A percentile compares a stretch with the other conserved stretches of the same genome.
phyloP scores from a whole-genome alignment of 371 early-diverging fungal genomes.

The Catenaria anguillulae region DNA sequence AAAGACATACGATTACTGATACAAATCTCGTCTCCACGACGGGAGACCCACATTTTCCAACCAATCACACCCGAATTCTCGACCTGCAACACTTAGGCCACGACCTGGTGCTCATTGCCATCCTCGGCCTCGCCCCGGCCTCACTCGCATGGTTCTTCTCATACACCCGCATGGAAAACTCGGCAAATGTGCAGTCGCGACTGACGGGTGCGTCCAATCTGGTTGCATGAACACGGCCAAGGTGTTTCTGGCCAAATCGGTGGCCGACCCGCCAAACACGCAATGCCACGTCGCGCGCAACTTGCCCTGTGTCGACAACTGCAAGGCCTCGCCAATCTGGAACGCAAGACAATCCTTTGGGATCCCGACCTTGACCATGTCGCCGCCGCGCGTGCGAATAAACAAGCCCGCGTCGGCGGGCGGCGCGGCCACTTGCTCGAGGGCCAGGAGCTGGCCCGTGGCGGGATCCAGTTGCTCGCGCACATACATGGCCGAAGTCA shows the following conservation, averaged over 20 bases:
- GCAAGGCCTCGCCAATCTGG: slow-evolving; percentile 48
- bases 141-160: not conserved
- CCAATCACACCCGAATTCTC: no score
- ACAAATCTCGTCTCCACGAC: no score
- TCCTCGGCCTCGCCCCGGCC: no score
- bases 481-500: slow-evolving; percentile 36
- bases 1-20: no score
- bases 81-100: no score
- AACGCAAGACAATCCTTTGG: slow-evolving; percentile 42
- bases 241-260: slow-evolving; percentile 33
- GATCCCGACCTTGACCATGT: slow-evolving; percentile 30
- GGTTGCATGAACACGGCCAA: slow-evolving; percentile 39
- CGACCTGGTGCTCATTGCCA: no score
- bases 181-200: slow-evolving; percentile 33
- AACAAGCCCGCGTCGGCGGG: slow-evolving; percentile 39
- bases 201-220: slow-evolving; percentile 13
- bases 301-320: slow-evolving; percentile 25
- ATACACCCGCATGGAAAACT: slow-evolving; percentile 33
- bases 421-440: slow-evolving; percentile 12
- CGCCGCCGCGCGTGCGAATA: slow-evolving; percentile 29
- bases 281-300: slow-evolving; percentile 46
- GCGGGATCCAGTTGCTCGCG: slow-evolving; percentile 17
- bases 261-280: slow-evolving; percentile 25
- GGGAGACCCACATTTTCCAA: no score
- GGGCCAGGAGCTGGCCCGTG: not conserved